Evolutionary conservation across 768 basidiomycete genomes (phyloP).

Genomic region (Cystobasidium ongulense): DNA sequence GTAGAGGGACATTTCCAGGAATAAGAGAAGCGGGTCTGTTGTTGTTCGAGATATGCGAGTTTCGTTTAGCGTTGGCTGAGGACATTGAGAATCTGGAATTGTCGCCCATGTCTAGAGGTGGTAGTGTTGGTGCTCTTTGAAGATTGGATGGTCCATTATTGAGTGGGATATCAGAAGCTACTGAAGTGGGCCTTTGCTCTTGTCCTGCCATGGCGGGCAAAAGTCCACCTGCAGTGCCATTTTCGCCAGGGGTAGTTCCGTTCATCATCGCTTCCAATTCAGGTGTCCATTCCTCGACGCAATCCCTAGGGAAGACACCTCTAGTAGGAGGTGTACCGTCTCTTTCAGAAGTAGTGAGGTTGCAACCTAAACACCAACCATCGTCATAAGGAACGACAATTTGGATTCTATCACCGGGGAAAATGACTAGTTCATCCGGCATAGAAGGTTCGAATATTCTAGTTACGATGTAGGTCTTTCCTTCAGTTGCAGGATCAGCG

Average conservation of each 20-base stretch:
- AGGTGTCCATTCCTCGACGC: conserved; percentile 23
- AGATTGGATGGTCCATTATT: not conserved
- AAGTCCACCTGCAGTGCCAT: not conserved
- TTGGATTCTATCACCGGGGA: conserved; percentile 39
- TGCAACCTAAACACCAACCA: conserved; percentile 35
- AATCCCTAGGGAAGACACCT: conserved; percentile 36
- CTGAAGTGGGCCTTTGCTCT: not conserved
- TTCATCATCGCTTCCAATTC: not conserved
- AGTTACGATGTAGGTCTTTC: conserved; percentile 37
- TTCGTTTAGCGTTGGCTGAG: not conserved
- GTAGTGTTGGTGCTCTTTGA: conserved; percentile 31
- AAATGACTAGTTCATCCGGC: conserved; percentile 40
- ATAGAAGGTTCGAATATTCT: conserved; percentile 39
- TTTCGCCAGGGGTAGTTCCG: not conserved
- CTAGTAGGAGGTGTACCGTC: conserved; percentile 4
- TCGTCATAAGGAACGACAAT: conserved; percentile 42
- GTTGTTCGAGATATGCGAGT: not conserved
- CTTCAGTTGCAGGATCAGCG: conserved; percentile 38
- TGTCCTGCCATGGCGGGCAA: not conserved
- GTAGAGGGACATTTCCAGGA: not conserved
- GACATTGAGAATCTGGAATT: conserved; percentile 6
- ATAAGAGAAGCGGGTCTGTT: not conserved
- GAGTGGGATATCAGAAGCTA: conserved; percentile 3
- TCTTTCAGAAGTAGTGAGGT: not conserved
- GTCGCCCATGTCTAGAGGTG: conserved; percentile 31